Conservation (phyloP, 2,329 filamentous ascomycete genomes). For the Teratosphaeria epicoccoides region DNA sequence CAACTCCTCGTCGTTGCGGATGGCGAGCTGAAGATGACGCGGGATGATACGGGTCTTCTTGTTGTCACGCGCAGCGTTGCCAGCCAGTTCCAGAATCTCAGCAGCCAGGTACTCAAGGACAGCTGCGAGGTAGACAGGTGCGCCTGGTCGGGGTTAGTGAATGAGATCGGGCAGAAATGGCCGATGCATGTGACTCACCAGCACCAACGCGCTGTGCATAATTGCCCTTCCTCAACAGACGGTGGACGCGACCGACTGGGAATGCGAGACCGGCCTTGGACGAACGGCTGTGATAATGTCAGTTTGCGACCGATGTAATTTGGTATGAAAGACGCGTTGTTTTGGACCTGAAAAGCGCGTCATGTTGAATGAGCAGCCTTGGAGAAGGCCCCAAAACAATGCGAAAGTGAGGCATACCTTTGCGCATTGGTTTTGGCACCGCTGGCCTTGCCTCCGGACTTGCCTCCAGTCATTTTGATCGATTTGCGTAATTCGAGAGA, state of each 20-base stretch:
- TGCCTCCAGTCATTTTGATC: slow-evolving; percentile 99
- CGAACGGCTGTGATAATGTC: slow-evolving; percentile 61
- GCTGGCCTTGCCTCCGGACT: slow-evolving; percentile 99
- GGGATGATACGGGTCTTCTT: slow-evolving; percentile 99
- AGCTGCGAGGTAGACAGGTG: slow-evolving; percentile 91
- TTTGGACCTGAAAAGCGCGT: slow-evolving; percentile 33
- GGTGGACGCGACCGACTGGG: slow-evolving; percentile 97
- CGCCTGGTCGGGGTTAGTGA: slow-evolving; percentile 40
- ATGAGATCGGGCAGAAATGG: neutral
- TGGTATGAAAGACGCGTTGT: slow-evolving; percentile 19
- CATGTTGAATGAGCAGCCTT: slow-evolving; percentile 18
- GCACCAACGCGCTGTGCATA: slow-evolving; percentile 99
- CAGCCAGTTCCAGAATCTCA: slow-evolving; percentile 97
- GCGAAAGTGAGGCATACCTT: slow-evolving; percentile 57
- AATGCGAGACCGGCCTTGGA: slow-evolving; percentile 99
- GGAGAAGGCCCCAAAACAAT: slow-evolving; percentile 9
- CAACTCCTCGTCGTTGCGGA: slow-evolving; percentile 98
- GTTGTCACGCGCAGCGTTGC: slow-evolving; percentile 98
- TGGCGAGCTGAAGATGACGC: slow-evolving; percentile 96
- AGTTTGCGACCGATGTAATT: slow-evolving; percentile 26
- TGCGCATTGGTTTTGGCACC: slow-evolving; percentile 93
- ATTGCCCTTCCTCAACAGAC: slow-evolving; percentile 98
- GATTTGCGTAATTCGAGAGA: slow-evolving; percentile 31
- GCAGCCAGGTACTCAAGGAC: slow-evolving; percentile 98
- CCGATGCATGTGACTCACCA: slow-evolving; percentile 41